These are phyloP conservation scores for Orobanche coerulescens DNA, from an alignment of 257 asterid species.

Conservation along the genomic window DNA sequence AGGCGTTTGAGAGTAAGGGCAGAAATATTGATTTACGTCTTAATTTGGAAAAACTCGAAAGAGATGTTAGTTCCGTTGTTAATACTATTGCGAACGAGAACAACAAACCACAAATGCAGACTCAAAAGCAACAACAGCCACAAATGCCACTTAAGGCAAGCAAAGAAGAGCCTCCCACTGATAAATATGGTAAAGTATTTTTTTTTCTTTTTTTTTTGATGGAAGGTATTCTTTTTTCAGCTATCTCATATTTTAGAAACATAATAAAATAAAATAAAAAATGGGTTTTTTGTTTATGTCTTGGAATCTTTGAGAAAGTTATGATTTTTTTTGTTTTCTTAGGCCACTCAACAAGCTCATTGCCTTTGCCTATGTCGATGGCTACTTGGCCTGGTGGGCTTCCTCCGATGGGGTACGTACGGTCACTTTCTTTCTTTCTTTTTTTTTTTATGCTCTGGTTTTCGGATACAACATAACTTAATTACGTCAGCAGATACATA, in stretches of 20 bases:
- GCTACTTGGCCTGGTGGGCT: slow-evolving; percentile 90
- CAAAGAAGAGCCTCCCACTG: slow-evolving; percentile 45
- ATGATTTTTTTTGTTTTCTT: slow-evolving; percentile 7
- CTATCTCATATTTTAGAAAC: no score
- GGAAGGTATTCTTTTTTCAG: not conserved
- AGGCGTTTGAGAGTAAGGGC: slow-evolving; percentile 34
- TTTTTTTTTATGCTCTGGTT: slow-evolving; percentile 18
- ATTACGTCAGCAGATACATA: slow-evolving; percentile 57
- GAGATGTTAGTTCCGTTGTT: slow-evolving; percentile 36
- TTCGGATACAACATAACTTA: slow-evolving; percentile 26
- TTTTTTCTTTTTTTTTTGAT: not conserved
- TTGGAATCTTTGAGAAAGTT: not conserved
- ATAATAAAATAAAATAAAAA: no score
- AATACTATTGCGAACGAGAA: slow-evolving; percentile 18
- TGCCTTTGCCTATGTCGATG: slow-evolving; percentile 68
- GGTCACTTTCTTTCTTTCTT: slow-evolving; percentile 10
- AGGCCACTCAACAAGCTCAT: slow-evolving; percentile 52
- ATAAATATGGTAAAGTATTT: slow-evolving; percentile 49
- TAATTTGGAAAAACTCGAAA: slow-evolving; percentile 58
- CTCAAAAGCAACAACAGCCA: slow-evolving; percentile 33
- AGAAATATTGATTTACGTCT: slow-evolving; percentile 51
- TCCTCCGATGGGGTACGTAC: slow-evolving; percentile 82
- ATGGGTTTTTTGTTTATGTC: no score
- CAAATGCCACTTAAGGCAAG: slow-evolving; percentile 27
- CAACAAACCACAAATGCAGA: slow-evolving; percentile 32